These are phyloP conservation scores for Pogostemon cablin DNA, from an alignment of 257 asterid genomes.

Conservation along the genomic window DNA sequence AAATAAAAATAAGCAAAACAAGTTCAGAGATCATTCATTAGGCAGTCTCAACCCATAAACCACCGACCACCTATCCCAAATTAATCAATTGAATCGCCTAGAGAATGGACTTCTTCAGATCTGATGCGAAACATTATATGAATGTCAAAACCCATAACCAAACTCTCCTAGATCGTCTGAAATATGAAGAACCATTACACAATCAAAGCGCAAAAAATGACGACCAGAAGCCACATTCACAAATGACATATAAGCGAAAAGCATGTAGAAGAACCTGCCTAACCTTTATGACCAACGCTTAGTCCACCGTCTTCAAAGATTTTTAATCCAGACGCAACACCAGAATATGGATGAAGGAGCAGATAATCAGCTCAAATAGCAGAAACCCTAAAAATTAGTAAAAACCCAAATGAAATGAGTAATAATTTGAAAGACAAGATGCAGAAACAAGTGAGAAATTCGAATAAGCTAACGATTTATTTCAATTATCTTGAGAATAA, in stretches of 20 bases:
- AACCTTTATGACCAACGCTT: constrained; percentile 15
- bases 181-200: constrained; percentile 16
- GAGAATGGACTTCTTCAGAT: constrained; percentile 19
- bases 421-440: not conserved
- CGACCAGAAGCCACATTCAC: not conserved
- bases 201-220: not conserved
- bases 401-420: not conserved
- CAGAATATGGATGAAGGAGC: not conserved
- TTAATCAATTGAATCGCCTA: not conserved
- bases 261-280: not conserved
- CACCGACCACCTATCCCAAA: not conserved
- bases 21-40: constrained; percentile 1
- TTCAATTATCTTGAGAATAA: too few species aligned
- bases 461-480: too few species aligned
- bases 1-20: not conserved
- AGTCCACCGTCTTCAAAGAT: constrained; percentile 2
- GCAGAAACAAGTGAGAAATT: not conserved
- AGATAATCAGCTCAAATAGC: constrained; percentile 4
- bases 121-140: constrained; percentile 5
- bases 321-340: constrained; percentile 8
- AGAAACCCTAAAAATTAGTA: constrained; percentile 27
- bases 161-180: not conserved
- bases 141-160: not conserved
- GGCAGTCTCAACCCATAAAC: not conserved
- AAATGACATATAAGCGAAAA: not conserved